These are phyloP conservation scores for Leishmania amazonensis DNA, from an alignment of 208 protist species.

Conservation along the genomic window DNA sequence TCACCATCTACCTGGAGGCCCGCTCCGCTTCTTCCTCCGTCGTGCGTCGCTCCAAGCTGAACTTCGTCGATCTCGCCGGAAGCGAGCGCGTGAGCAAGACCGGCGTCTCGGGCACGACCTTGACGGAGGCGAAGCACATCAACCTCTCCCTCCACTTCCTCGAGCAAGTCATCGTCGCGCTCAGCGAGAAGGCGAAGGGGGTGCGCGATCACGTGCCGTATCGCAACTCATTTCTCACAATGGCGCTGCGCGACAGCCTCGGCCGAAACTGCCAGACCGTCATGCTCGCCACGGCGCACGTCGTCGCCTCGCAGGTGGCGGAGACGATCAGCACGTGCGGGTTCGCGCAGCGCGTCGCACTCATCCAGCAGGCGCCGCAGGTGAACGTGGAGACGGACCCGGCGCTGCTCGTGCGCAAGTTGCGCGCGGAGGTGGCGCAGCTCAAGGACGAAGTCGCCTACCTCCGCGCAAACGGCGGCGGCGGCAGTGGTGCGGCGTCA, in stretches of 20 bases:
- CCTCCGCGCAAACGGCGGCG: slow-evolving; percentile 58
- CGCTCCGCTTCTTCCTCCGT: slow-evolving; percentile 51
- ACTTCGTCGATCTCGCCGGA: slow-evolving; percentile 94
- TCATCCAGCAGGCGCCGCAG: slow-evolving; percentile 86
- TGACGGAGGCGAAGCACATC: slow-evolving; percentile 90
- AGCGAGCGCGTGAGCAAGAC: slow-evolving; percentile 90
- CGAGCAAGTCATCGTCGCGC: slow-evolving; percentile 86
- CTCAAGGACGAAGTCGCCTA: slow-evolving; percentile 89
- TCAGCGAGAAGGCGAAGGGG: slow-evolving; percentile 83
- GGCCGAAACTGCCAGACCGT: slow-evolving; percentile 96
- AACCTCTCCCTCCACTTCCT: slow-evolving; percentile 92
- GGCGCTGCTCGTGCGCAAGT: slow-evolving; percentile 81
- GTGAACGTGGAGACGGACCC: slow-evolving; percentile 94
- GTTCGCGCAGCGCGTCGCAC: slow-evolving; percentile 90
- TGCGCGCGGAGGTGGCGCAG: slow-evolving; percentile 87
- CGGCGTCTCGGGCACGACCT: slow-evolving; percentile 68
- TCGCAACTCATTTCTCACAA: slow-evolving; percentile 95
- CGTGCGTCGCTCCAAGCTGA: slow-evolving; percentile 74
- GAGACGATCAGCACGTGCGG: slow-evolving; percentile 92
- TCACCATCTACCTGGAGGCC: slow-evolving; percentile 83
- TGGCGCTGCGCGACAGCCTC: slow-evolving; percentile 92
- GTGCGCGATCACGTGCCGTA: slow-evolving; percentile 93
- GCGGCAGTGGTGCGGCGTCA: slow-evolving; percentile 12
- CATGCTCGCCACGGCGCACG: slow-evolving; percentile 91
- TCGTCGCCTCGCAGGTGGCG: slow-evolving; percentile 49